Base-by-base conservation (phyloP, 768 basidiomycete genomes). In the Cubamyces lactineus region DNA sequence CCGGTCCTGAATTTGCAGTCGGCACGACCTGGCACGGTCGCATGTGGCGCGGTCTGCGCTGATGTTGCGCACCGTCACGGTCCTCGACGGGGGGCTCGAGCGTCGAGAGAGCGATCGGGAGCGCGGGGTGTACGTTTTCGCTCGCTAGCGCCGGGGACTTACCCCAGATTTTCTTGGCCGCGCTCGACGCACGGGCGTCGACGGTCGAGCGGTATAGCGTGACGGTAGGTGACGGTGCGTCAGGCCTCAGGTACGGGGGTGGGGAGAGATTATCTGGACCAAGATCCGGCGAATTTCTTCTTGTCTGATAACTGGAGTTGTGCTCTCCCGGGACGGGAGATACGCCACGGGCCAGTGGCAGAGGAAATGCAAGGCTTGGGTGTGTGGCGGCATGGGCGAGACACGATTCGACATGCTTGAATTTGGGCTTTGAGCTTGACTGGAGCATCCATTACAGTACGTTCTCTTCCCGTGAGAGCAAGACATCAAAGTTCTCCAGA, bases 1-100 rank as follows among this genome's bases (percentile, higher is more conserved):
- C 42, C 50, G 50, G 30, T 51, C 57, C 57, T 59, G 57, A 51
- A 59, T 59, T 59, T 51, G 49, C 57, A 15, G 41, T 30, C 57
- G 57, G 41, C 49, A 45, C 24, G 19, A 5, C 34, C 34, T 34
- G 34, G 34, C 34, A 34, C 34, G 38, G 23, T 26, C 21, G 57
- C 38, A 26, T 58, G 57, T 59, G 57, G 57, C 57, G 57, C 46
- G 38, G 21, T 26, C 17, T 43, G 24, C 49, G 48, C 40, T 43
- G 57, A 51, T 39, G 7, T 8, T 41, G 53, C 21, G 6, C 11
- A 26, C 48, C 28, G 24, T 28, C 19, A 15, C 5, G 26, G 43
- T 28, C 19, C 11, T 16, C 21, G 23, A 23, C 39, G 21, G 7
- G 21, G 45, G 38, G 34, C 50, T 34, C 50, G 50, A 40, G 38